Evolutionary conservation across 192 early-diverging fungal genomes (phyloP).

Genomic region (Coemansia sp.): DNA sequence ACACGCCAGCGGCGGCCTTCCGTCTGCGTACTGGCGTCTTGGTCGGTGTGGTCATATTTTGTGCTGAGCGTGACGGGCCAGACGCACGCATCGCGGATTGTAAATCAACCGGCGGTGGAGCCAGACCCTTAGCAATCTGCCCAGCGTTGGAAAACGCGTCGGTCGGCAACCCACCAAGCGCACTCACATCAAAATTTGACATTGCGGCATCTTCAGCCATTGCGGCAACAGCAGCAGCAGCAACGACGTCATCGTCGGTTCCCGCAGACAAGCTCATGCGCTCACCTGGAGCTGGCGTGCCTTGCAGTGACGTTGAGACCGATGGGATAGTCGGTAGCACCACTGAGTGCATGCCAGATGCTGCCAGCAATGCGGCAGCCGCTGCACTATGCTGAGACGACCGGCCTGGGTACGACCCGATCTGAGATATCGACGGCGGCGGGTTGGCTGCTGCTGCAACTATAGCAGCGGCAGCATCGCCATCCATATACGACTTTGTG

Average conservation of each 20-base stretch:
- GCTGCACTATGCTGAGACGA: constrained; percentile 43
- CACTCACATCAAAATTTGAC: constrained; percentile 18
- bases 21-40: constrained; percentile 12
- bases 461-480: constrained; percentile 17
- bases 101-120: constrained; percentile 7
- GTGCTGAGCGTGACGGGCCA: background rate
- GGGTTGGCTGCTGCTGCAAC: constrained; percentile 24
- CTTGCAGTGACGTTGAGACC: constrained; percentile 38
- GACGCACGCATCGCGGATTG: background rate
- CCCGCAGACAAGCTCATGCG: constrained; percentile 8
- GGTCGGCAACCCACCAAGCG: constrained; percentile 27
- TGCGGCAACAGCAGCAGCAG: background rate
- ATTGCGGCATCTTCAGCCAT: constrained; percentile 11
- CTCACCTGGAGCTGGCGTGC: constrained; percentile 43
- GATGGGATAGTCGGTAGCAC: constrained; percentile 55
- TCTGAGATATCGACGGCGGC: constrained; percentile 14
- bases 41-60: background rate
- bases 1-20: constrained; percentile 21
- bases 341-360: constrained; percentile 43
- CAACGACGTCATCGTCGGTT: constrained; percentile 8
- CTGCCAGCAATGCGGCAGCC: constrained; percentile 49
- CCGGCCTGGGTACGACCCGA: constrained; percentile 23
- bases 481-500: constrained; percentile 37
- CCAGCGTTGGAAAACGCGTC: constrained; percentile 15
- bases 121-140: constrained; percentile 3